These are phyloP conservation scores for Ophiostoma sp. DNA, from an alignment of 2,329 filamentous ascomycete genomes.

Conservation along the genomic window DNA sequence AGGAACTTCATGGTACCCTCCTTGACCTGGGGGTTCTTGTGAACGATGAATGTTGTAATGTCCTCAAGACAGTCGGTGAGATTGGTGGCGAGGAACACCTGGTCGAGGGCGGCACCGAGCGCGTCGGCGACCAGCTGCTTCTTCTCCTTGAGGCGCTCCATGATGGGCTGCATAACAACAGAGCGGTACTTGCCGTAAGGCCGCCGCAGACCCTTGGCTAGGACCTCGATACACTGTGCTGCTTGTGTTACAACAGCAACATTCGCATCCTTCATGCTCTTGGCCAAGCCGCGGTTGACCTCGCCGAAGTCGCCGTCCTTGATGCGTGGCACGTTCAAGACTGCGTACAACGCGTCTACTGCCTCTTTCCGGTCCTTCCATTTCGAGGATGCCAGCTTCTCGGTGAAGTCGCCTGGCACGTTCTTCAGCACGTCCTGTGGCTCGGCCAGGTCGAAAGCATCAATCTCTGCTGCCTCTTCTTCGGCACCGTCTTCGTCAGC, in stretches of 20 bases:
- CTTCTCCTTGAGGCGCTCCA: conserved; percentile 97
- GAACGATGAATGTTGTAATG: conserved; percentile 72
- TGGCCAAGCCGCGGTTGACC: conserved; percentile 75
- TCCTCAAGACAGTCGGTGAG: conserved; percentile 88
- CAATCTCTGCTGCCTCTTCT: conserved; percentile 66
- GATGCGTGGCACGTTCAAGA: conserved; percentile 79
- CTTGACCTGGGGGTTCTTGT: conserved; percentile 98
- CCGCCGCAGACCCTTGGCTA: conserved; percentile 78
- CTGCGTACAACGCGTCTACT: conserved; percentile 70
- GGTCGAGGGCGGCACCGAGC: conserved; percentile 75
- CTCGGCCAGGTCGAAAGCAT: conserved; percentile 75
- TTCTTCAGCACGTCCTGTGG: conserved; percentile 81
- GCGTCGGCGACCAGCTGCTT: conserved; percentile 85
- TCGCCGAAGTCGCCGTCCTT: conserved; percentile 88
- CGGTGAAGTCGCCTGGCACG: conserved; percentile 73
- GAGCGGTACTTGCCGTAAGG: conserved; percentile 75
- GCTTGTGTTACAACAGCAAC: conserved; percentile 89
- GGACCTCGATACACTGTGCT: conserved; percentile 82
- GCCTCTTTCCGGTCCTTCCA: conserved; percentile 99
- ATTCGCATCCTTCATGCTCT: conserved; percentile 98
- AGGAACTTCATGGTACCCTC: conserved; percentile 91
- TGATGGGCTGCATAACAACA: conserved; percentile 76
- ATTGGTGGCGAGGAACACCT: conserved; percentile 58
- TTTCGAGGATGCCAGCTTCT: conserved; percentile 81
- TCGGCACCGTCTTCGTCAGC: conserved; percentile 52